Conservation (phyloP, 305 asterid genomes). For the Solanum hybrid region DNA sequence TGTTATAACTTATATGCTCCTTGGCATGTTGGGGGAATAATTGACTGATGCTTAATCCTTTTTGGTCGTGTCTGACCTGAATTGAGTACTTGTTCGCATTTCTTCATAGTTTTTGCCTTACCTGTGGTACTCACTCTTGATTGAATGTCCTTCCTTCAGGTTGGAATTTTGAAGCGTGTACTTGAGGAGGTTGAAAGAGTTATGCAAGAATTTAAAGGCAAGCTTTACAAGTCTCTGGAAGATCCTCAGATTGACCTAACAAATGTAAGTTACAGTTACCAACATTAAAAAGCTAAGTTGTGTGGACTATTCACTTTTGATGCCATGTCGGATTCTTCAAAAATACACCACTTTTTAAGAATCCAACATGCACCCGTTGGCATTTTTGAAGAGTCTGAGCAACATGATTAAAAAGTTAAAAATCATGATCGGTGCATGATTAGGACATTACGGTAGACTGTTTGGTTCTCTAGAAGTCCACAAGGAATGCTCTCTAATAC, state of each 20-base stretch:
- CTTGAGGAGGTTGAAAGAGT: constrained; percentile 99
- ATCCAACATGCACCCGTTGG: background rate
- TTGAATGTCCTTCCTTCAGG: constrained; percentile 38
- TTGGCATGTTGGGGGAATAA: background rate
- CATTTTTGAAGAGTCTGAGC: background rate
- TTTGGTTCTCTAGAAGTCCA: background rate
- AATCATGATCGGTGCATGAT: background rate
- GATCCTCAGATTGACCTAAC: constrained; percentile 87
- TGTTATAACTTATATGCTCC: background rate
- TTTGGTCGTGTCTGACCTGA: background rate
- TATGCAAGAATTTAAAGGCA: constrained; percentile 89
- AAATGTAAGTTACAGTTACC: constrained; percentile 43
- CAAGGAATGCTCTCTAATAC: background rate
- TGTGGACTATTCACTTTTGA: background rate
- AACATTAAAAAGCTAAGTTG: background rate
- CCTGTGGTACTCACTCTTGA: background rate
- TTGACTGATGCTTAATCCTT: background rate
- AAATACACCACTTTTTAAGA: background rate
- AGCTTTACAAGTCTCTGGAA: constrained; percentile 93
- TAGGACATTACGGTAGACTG: background rate
- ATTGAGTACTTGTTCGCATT: background rate
- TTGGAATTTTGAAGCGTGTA: constrained; percentile 95
- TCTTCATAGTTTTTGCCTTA: background rate
- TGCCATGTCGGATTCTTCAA: background rate
- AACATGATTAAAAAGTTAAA: background rate